Evolutionary conservation across 192 early-diverging fungal genomes (phyloP).

Genomic region (Backusella parvicylindrica): DNA sequence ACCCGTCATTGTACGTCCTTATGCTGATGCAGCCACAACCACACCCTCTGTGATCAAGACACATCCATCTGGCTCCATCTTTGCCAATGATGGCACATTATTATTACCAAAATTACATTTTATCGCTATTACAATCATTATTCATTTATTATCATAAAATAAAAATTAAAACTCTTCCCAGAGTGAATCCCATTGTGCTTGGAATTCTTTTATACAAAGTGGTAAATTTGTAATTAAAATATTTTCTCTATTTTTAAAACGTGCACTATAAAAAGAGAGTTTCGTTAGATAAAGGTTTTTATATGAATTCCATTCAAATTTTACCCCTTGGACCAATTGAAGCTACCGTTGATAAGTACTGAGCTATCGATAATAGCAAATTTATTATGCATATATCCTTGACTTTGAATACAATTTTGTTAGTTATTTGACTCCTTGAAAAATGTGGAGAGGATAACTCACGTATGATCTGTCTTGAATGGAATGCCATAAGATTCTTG

Average conservation of each 20-base stretch:
- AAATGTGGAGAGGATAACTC: neutral
- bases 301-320: neutral
- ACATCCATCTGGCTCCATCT: constrained; percentile 1
- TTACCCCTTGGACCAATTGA: constrained; percentile 57
- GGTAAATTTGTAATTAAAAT: constrained; percentile 63
- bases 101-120: neutral
- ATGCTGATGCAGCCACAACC: neutral
- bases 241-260: constrained; percentile 67
- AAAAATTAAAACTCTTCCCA: constrained; percentile 52
- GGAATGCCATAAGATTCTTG: constrained; percentile 33
- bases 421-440: neutral
- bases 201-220: constrained; percentile 51
- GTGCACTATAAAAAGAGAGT: constrained; percentile 37
- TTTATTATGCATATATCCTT: constrained; percentile 67
- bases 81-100: neutral
- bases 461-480: constrained; percentile 40
- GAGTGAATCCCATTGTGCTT: constrained; percentile 57
- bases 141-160: neutral
- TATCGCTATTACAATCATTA: neutral
- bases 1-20: constrained; percentile 15
- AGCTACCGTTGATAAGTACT: constrained; percentile 59
- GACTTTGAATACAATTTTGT: constrained; percentile 18
- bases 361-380: constrained; percentile 61
- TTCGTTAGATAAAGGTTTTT: neutral
- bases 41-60: neutral